Base-by-base conservation (phyloP, 257 asterid genomes). In the Jacaranda copaia region DNA sequence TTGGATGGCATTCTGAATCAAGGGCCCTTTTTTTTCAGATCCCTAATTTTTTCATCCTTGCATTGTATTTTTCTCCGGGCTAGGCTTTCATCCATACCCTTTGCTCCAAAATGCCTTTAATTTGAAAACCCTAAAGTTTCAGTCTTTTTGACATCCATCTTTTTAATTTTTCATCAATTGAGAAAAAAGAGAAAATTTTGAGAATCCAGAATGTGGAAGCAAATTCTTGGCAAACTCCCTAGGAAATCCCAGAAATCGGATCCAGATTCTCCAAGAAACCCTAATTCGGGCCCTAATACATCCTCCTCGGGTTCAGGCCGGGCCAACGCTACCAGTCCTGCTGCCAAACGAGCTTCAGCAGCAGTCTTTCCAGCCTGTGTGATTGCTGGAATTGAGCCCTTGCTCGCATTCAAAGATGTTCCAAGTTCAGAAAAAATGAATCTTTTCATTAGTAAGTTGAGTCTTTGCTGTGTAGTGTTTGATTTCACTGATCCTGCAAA, bases 391-490 rank as follows among this genome's bases (percentile, higher is more conserved):
- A 86, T 94, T 11, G 96, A 94, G 88, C 99, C 99, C 5, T 68
- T 92, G 80, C 83, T 89, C 10, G 90, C 99, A 12, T 94, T 92
- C 84, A 91, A 89, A 78, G 97, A 94, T 79, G 98, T 94, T 1
- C 81, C 96, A 1, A 80, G 75, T 72, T 86, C 96, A 2, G 94
- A 89, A 72, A 92, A 82, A 75, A 84, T 86, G 92, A 92, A 88
- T 78, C 97, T 94, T 76, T 88, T 94, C 87, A 87, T 94, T 62
- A 92, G 98, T 81, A 94, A 94, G 93, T 83, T 94, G 73, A 91
- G 96, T 72, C 92, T 94, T 59, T 94, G 98, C 80, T 89, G 93
- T 72, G 93, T 91, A 19, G 95, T 89, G 11, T 92, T 88, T 68
- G 98, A 94, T 85, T 94, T 92, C 83, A 83, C 81, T 59, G 93